Conservation (phyloP, 1,284 basidiomycete species). For the Cystobasidium pallidum region DNA sequence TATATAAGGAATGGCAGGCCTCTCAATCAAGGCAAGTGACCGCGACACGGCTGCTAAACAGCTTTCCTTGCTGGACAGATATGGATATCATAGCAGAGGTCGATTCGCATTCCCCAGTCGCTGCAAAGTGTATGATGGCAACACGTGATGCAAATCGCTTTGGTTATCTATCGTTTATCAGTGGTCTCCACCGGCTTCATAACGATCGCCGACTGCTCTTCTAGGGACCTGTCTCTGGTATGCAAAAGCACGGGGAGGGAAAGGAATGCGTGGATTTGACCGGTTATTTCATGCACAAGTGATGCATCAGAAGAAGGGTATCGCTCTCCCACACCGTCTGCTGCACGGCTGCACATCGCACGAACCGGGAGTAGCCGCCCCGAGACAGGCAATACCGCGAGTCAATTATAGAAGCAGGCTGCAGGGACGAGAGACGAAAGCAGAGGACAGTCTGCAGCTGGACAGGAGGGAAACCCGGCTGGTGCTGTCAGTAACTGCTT, state of each 20-base stretch:
- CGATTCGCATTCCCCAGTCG: too few relatives aligned
- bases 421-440: neutral
- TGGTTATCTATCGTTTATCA: too few relatives aligned
- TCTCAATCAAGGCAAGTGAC: too few relatives aligned
- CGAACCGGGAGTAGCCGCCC: too few relatives aligned
- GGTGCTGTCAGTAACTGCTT: neutral
- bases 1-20: too few relatives aligned
- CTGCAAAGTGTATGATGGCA: too few relatives aligned
- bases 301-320: neutral
- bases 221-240: conserved; percentile 10
- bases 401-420: neutral
- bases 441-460: neutral
- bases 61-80: too few relatives aligned
- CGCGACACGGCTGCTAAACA: too few relatives aligned
- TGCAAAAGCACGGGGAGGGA: neutral
- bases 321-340: too few relatives aligned
- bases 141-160: too few relatives aligned
- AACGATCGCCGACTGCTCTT: neutral
- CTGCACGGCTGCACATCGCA: too few relatives aligned
- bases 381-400: conserved; percentile 3
- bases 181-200: neutral
- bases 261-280: neutral
- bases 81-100: too few relatives aligned
- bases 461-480: neutral
- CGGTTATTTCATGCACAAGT: neutral